phyloP scores from a whole-genome alignment of 2,329 filamentous ascomycete species.

The Cercospora sojina region DNA sequence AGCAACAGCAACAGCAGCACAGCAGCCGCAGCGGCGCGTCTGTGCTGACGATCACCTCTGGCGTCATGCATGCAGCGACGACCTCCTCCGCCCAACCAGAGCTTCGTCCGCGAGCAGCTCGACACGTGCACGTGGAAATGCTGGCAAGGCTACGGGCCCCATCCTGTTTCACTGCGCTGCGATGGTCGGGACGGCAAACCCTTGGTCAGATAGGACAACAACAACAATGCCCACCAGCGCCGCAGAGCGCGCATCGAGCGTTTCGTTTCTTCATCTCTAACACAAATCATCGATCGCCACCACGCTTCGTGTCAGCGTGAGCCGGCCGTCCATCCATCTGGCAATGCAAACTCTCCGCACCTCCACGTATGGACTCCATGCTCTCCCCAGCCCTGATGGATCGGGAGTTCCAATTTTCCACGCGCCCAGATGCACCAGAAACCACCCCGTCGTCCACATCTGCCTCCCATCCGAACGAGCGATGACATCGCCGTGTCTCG shows the following conservation, averaged over 20 bases:
- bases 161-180: neutral
- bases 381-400: neutral
- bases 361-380: neutral
- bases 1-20: neutral
- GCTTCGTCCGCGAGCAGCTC: slow-evolving; percentile 8
- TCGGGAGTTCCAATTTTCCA: neutral
- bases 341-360: neutral
- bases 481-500: slow-evolving; percentile 2
- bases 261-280: neutral
- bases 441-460: neutral
- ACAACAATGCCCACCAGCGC: neutral
- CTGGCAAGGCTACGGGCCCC: neutral
- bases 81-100: neutral
- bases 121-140: neutral
- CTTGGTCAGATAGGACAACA: neutral
- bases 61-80: slow-evolving; percentile 4
- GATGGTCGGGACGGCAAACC: neutral
- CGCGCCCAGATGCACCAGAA: slow-evolving; percentile 3
- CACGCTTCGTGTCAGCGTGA: neutral
- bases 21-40: neutral
- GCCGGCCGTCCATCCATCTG: neutral
- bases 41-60: slow-evolving; percentile 1
- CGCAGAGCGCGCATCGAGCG: neutral
- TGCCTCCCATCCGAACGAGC: neutral
- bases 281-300: neutral